Base-by-base conservation (phyloP, 768 basidiomycete genomes). In the Auricularia heimuer region DNA sequence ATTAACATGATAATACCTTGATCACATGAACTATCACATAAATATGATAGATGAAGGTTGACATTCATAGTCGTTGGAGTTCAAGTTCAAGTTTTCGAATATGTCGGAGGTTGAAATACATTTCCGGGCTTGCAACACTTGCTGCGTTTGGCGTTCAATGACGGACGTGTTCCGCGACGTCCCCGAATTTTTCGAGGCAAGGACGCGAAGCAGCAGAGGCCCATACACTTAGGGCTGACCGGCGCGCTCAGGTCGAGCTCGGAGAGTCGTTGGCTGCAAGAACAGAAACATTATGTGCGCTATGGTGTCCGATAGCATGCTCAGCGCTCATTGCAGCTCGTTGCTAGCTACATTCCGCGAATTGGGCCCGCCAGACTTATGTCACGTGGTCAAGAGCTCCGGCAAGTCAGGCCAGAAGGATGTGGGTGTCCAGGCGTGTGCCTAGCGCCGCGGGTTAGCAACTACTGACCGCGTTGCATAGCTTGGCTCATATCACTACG, bases 401-500 rank as follows among this genome's bases (percentile, higher is more conserved):
- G 93, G 94, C 6, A 82, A 85, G 66, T 80, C 85, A 60, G 92
- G 90, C 1, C 85, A 89, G 68, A 90, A 92, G 73, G 95, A 98
- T 75, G 95, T 95, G 67, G 70, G 89, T 82, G 42, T 4, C 36
- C 64, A 33, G 61, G 34, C 44, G 1, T 42, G 66, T 61, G 63
- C 36, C 56, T 37, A 64, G 51, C 39, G 64, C 54, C 62, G 54
- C 61, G 14, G 29, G 39, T 42, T 42, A 7, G 39, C 39, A 14
- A 42, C 12, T 33, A 58, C 4, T 62, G 54, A 12, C 29, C 62
- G 24, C 61, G 36, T 66, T 64, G 18, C 47, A 34, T 70, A 97
- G 94, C 80, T 93, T 65, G 93, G 94, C 45, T 98, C 96, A 42
- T 98, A 98, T 74, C 97, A 99, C 77, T 98, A 92, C 70, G 85